phyloP scores from a whole-genome alignment of 2,329 filamentous ascomycete species.

The Periconia digitata region DNA sequence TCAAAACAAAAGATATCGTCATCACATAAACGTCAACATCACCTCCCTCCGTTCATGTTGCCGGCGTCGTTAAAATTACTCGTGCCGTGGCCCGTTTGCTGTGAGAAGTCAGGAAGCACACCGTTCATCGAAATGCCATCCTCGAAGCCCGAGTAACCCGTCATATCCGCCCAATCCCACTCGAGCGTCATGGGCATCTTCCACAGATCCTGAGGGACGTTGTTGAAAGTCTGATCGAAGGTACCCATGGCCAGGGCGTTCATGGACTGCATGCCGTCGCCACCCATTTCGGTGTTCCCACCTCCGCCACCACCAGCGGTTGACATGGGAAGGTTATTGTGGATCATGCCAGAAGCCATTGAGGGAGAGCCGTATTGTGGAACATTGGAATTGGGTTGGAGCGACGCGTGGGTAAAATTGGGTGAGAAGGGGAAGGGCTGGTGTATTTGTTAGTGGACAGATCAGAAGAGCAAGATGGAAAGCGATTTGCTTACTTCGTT shows the following conservation, averaged over 20 bases:
- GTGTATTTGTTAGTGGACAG: not conserved
- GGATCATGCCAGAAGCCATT: conserved; percentile 34
- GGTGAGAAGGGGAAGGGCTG: conserved; percentile 44
- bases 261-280: conserved; percentile 9
- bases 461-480: rapidly evolving
- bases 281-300: conserved; percentile 15
- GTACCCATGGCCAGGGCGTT: conserved; percentile 42
- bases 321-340: conserved; percentile 25
- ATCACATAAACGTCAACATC: not conserved
- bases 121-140: conserved; percentile 44
- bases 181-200: conserved; percentile 95
- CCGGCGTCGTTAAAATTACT: conserved; percentile 35
- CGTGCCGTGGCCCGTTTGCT: conserved; percentile 28
- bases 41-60: conserved; percentile 34
- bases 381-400: conserved; percentile 30
- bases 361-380: conserved; percentile 34
- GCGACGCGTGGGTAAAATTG: conserved; percentile 42
- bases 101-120: conserved; percentile 35
- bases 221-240: conserved; percentile 76
- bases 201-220: conserved; percentile 87
- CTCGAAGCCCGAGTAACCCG: conserved; percentile 37
- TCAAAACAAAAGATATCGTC: too few relatives aligned
- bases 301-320: conserved; percentile 21
- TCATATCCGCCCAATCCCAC: conserved; percentile 72
- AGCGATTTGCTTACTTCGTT: conserved; percentile 34